A percentile compares a stretch with the other conserved stretches of the same genome.
Conservation (phyloP, 2,329 filamentous ascomycete species). For the Cryoendolithus antarcticus region DNA sequence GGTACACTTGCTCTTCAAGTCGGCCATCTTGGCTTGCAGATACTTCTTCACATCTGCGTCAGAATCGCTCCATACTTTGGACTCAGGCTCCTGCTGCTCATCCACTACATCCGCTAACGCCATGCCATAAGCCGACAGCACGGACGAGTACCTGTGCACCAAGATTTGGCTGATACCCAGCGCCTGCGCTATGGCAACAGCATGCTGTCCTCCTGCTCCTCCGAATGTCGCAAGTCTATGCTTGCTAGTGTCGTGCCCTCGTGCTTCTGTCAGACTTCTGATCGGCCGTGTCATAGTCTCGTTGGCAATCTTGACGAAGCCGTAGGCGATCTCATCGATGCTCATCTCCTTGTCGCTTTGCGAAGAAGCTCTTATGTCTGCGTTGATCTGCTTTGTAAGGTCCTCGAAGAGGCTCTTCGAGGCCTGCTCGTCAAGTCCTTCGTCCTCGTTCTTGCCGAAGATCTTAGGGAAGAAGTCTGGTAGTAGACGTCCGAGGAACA, state of each 20-base stretch:
- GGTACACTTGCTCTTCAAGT: constrained; percentile 64
- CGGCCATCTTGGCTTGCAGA: constrained; percentile 61
- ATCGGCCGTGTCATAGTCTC: constrained; percentile 88
- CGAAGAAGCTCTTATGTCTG: constrained; percentile 49
- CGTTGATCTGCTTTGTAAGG: constrained; percentile 65
- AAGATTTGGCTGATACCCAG: constrained; percentile 77
- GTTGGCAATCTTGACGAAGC: constrained; percentile 81
- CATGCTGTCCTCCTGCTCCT: constrained; percentile 82
- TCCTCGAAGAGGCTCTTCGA: constrained; percentile 65
- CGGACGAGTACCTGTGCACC: constrained; percentile 75
- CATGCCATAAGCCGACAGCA: constrained; percentile 86
- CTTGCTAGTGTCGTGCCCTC: constrained; percentile 80
- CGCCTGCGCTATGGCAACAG: constrained; percentile 77
- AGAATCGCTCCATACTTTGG: constrained; percentile 46
- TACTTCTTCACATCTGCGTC: constrained; percentile 45
- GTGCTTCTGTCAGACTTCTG: constrained; percentile 78
- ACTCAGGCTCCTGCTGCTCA: constrained; percentile 69
- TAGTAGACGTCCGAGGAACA: constrained; percentile 70
- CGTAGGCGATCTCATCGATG: constrained; percentile 74
- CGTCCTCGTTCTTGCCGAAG: constrained; percentile 78
- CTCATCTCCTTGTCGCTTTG: constrained; percentile 49
- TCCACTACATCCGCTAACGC: constrained; percentile 86
- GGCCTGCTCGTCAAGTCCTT: constrained; percentile 63
- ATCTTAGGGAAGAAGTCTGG: constrained; percentile 94
- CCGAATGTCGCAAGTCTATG: constrained; percentile 89